Evolutionary conservation across 495 filamentous ascomycete species (phyloP), one percentile per base, ranked within the genome.

Genomic region (Hypoxylon trugodes): DNA sequence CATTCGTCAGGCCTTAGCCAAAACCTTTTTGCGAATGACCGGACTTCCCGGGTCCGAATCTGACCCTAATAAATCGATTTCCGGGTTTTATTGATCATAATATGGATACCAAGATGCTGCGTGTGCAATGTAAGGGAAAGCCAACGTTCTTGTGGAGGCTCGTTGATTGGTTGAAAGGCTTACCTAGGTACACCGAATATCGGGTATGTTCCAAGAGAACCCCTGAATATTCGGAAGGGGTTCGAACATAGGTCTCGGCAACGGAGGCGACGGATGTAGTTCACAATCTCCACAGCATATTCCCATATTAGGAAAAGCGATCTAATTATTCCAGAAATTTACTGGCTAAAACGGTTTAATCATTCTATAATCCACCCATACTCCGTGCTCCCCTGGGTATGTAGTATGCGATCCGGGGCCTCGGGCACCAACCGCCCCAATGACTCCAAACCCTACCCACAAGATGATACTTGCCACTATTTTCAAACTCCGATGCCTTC

Each of bases 21-120:
- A 46, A 64, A 57, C 60, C 60, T 64, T 64, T 38, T 64, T n/a
- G n/a, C 46, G 60, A 52, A 57, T 36, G 8, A 25, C 51, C 51
- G 60, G n/a, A n/a, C n/a, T n/a, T 32, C 15, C 46, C 43, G 25
- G 26, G n/a, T n/a, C n/a, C n/a, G 45, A 19, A 50, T 50, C 22
- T 53, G 33, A 38, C 13, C 30, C 24, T 21, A 30, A 25, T 35
- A 30, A 24, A 30, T 46, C 18, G 18, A 36, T 26, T 10, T 21
- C 32, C 32, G 13, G 28, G 25, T 24, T 43, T 21, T 28, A 25
- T 22, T 12, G 36, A 54, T 42, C 21, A 19, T n/a, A 54, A 12
- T 32, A 16, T 21, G 48, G 30, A 38, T 38, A 21, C 9, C n/a
- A 43, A 32, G 4, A 38, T 33, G 9, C 48, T 36, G 58, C 58